These are phyloP conservation scores for Leucocoprinus sp. DNA, from an alignment of 768 basidiomycete genomes.

Conservation along the genomic window DNA sequence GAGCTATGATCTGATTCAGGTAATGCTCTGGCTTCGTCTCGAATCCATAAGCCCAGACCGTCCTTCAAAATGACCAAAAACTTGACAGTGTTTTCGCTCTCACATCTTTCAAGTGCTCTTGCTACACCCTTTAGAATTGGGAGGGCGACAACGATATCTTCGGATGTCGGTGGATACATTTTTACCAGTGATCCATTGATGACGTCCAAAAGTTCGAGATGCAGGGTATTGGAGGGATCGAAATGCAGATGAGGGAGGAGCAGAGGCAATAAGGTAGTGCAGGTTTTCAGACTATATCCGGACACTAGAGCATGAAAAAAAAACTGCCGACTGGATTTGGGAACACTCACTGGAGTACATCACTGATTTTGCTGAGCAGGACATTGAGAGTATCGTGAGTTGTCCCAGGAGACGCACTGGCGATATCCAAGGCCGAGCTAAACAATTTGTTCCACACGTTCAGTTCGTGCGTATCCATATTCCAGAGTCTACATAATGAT, in stretches of 20 bases:
- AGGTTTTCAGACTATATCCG: background rate
- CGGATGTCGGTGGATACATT: slow-evolving; percentile 27
- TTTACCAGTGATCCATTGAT: slow-evolving; percentile 23
- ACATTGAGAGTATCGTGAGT: background rate
- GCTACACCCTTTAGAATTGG: slow-evolving; percentile 29
- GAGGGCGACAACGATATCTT: slow-evolving; percentile 18
- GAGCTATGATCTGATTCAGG: slow-evolving; percentile 36
- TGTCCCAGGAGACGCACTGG: background rate
- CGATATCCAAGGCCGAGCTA: background rate
- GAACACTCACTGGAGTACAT: background rate
- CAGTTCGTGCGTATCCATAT: slow-evolving; percentile 32
- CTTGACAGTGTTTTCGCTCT: slow-evolving; percentile 21
- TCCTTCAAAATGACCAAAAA: slow-evolving; percentile 29
- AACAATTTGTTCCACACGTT: slow-evolving; percentile 1
- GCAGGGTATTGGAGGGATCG: background rate
- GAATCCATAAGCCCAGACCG: slow-evolving; percentile 44
- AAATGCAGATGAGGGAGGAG: slow-evolving; percentile 2
- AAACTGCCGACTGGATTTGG: background rate
- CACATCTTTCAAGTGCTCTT: slow-evolving; percentile 22
- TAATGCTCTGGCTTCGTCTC: slow-evolving; percentile 34
- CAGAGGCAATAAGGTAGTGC: background rate
- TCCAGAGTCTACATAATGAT: slow-evolving; percentile 22
- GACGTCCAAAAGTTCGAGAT: slow-evolving; percentile 18
- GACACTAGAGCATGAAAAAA: background rate
- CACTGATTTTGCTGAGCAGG: background rate